Evolutionary conservation across 306 rosid genomes (phyloP).

Genomic region (Prinsepia uniflora): DNA sequence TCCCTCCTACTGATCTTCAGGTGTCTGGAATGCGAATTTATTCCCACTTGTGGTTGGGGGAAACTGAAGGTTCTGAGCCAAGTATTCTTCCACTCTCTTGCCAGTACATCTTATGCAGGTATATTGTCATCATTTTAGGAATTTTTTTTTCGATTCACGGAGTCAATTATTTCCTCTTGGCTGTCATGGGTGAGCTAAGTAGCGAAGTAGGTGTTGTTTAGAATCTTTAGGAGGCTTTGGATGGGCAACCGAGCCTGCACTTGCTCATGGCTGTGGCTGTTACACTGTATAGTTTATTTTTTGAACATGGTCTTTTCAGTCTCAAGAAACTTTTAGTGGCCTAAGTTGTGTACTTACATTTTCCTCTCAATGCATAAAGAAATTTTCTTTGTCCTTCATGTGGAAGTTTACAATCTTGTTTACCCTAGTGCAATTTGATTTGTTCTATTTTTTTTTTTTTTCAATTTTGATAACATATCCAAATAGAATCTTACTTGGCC

Average conservation of each 20-base stretch:
- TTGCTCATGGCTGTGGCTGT: neutral
- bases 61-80: too few species aligned
- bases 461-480: too few species aligned
- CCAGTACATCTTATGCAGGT: neutral
- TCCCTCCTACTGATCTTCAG: constrained; percentile 18
- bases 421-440: neutral
- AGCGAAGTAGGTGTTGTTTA: neutral
- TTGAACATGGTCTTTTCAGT: neutral
- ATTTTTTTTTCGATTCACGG: neutral
- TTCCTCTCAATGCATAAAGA: neutral
- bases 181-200: constrained; percentile 6
- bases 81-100: neutral
- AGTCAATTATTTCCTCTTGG: neutral
- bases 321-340: neutral
- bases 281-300: constrained; percentile 20
- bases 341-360: neutral
- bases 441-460: too few species aligned
- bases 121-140: neutral
- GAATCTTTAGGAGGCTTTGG: constrained; percentile 10
- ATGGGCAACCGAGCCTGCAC: constrained; percentile 1
- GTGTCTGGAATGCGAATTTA: neutral
- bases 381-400: neutral
- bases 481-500: too few species aligned
- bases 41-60: too few species aligned
- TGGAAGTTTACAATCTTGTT: too few species aligned